Evolutionary conservation across 2,329 filamentous ascomycete genomes (phyloP).

Genomic region (Sclerotinia spermophila): DNA sequence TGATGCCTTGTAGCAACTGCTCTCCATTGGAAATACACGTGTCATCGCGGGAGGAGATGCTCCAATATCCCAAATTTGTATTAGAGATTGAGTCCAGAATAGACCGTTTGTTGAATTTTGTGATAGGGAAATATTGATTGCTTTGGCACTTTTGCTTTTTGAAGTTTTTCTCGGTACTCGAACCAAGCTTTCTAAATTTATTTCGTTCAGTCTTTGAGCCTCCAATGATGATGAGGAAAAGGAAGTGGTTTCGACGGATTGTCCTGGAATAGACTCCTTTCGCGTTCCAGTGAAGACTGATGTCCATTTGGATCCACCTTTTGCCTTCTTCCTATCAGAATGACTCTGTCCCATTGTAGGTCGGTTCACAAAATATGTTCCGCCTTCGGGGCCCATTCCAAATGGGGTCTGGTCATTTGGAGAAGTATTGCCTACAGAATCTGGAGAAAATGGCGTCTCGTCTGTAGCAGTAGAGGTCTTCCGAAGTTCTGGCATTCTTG

Average conservation of each 20-base stretch:
- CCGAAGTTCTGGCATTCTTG: slow-evolving; percentile 5
- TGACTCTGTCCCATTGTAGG: slow-evolving; percentile 15
- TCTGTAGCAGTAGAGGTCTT: slow-evolving; percentile 10
- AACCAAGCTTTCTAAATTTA: slow-evolving; percentile 38
- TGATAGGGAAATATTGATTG: slow-evolving; percentile 39
- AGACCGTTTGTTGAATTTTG: slow-evolving; percentile 41
- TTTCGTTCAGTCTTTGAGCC: slow-evolving; percentile 40
- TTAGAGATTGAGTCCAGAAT: slow-evolving; percentile 41
- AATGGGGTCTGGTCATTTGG: slow-evolving; percentile 7
- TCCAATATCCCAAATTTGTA: slow-evolving; percentile 42
- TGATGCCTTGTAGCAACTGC: slow-evolving; percentile 41
- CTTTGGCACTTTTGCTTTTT: slow-evolving; percentile 37
- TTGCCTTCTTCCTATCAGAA: slow-evolving; percentile 11
- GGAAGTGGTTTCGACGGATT: slow-evolving; percentile 39
- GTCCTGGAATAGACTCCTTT: slow-evolving; percentile 30
- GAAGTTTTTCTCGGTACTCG: slow-evolving; percentile 32
- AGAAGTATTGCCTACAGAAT: slow-evolving; percentile 18
- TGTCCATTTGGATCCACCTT: slow-evolving; percentile 37
- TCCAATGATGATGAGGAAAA: slow-evolving; percentile 39
- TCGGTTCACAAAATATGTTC: slow-evolving; percentile 21
- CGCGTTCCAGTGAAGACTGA: slow-evolving; percentile 31
- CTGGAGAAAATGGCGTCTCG: slow-evolving; percentile 24
- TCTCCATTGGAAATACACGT: slow-evolving; percentile 39
- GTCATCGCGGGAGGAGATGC: slow-evolving; percentile 39
- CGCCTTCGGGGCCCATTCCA: slow-evolving; percentile 18